Evolutionary conservation across 805 yeast species (phyloP).

Genomic region (Schwanniomyces occidentalis): DNA sequence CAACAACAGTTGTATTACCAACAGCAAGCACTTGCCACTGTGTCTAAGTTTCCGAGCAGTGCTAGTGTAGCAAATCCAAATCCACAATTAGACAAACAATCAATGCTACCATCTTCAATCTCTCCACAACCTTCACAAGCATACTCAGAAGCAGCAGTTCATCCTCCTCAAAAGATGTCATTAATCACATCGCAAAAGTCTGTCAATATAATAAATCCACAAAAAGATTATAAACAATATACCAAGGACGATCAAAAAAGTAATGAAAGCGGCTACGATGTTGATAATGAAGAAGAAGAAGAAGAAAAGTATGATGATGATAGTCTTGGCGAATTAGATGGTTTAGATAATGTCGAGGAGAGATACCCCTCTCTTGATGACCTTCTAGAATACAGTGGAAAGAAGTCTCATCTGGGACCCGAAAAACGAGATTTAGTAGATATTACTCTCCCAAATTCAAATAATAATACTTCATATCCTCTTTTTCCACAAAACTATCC

Average conservation of each 20-base stretch:
- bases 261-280: neutral
- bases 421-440: constrained; percentile 1
- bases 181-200: constrained; percentile 8
- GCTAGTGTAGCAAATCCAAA: constrained; percentile 5
- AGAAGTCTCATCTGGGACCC: too few species aligned
- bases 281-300: neutral
- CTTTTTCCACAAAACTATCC: too few species aligned
- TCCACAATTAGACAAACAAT: constrained; percentile 1
- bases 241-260: neutral
- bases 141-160: neutral
- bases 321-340: constrained; percentile 35
- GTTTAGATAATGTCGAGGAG: constrained; percentile 48
- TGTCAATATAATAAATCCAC: constrained; percentile 7
- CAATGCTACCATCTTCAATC: constrained; percentile 18
- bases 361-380: constrained; percentile 53
- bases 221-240: neutral
- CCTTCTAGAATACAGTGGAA: constrained; percentile 14
- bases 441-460: too few species aligned
- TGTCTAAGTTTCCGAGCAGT: constrained; percentile 7
- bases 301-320: constrained; percentile 13
- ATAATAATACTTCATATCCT: too few species aligned
- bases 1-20: constrained; percentile 44
- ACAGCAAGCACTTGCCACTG: constrained; percentile 24
- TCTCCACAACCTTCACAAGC: constrained; percentile 8
- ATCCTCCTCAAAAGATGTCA: neutral